Base-by-base conservation (phyloP, 2,329 filamentous ascomycete genomes). In the Monilinia aucupariae region DNA sequence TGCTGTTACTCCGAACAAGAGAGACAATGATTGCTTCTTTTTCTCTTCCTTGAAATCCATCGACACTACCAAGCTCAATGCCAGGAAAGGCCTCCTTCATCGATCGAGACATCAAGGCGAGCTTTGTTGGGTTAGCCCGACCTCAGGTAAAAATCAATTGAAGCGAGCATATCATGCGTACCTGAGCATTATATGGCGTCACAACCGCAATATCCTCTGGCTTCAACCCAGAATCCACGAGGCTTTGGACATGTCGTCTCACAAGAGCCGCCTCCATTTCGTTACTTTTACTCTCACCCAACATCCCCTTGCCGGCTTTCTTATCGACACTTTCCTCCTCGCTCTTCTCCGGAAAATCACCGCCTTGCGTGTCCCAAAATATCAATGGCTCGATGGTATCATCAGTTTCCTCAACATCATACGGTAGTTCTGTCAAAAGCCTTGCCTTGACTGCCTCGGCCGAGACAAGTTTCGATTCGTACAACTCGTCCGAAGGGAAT, bases 311-410 rank as follows among this genome's bases (percentile, higher is more conserved):
- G 5, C 77, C 77, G 43, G 81, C 74, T 55, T 78, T 77, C 52
- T 78, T 79, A 4, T 70, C 68, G 6, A 79, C 80, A 60, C 86
- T 86, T 30, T 88, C 86, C 17, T 92, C 90, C 70, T 96, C 90
- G 52, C 83, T 86, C 73, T 85, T 88, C 77, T 97, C 92, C 0
- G 89, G 86, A 65, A 93, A 97, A 71, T 96, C 90, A 0, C 92
- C 94, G 12, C 94, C 94, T 75, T 97, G 94, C 0, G 94, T 99
- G 73, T 99, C 94, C 74, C 91, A 96, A 76, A 97, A 97, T 12
- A 99, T 84, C 2, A 99, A 77, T 0, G 94, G 90, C 75, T 96
- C 91, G 54, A 77, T 83, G 0, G 93, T 97, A 71, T 99, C 91
- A 67, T 97, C 94, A 0, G 84, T 92, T 59, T 90, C 87, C 64